Evolutionary conservation across 2,329 filamentous ascomycete species (phyloP), one percentile per base, ranked within the genome.

Genomic region (Mariannaea elegans): DNA sequence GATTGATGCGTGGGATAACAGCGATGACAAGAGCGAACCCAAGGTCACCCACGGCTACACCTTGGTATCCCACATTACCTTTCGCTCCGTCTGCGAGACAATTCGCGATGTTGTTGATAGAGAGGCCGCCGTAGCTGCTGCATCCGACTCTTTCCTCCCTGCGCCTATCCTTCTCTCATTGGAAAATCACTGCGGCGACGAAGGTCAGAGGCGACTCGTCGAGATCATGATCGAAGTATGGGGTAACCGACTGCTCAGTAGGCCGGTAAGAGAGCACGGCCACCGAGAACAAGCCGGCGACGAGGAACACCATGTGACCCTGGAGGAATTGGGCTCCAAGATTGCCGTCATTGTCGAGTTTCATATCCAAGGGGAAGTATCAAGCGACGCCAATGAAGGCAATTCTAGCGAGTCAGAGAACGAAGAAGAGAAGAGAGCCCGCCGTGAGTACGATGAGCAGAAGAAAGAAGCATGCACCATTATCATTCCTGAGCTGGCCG

Each of bases 1-100:
- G 75, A 91, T 91, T 53, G 89, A 91, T 69, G 89, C 87, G 2
- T 92, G 89, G 89, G 88, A 91, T 67, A 81, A 88, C 46, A 78
- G 83, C 34, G 83, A 87, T 8, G 73, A 89, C 66, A 76, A 75
- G 36, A 81, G 86, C 9, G 88, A 90, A 71, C 88, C 88, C 4
- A 90, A 90, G 70, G 88, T 90, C 51, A 91, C 88, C 0, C 88
- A 91, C 69, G 88, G 88, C 1, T 90, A 86, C 72, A 90, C 88
- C 0, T 77, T 90, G 2, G 87, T 90, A 4, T 90, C 87, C 8
- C 78, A 90, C 66, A 86, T 90, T 21, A 78, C 84, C 0, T 90
- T 91, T 69, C 85, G 88, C 29, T 64, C 78, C 3, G 88, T 90
- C 0, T 90, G 88, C 72, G 84, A 90, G 75, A 85, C 85, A 0